Evolutionary conservation across 306 rosid species (phyloP), one percentile per base, ranked within the genome.

Genomic region (Casuarina glauca): DNA sequence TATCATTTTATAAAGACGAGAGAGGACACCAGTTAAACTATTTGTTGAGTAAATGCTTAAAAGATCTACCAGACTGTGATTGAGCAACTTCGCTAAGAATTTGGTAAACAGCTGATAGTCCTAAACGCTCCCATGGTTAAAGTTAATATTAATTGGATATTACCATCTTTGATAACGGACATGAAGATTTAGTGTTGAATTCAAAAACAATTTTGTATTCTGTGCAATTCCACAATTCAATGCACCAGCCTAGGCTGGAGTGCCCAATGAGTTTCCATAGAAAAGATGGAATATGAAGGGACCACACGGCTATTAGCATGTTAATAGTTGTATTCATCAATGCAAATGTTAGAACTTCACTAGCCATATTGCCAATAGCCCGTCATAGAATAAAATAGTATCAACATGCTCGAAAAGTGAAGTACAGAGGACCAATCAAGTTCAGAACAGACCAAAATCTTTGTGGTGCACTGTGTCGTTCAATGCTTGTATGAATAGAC

Each of bases 401-500:
- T 81, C 79, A 79, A 78, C 16, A 70, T 55, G 60, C 76, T 77
- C 39, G 44, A 68, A 69, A 7, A 77, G 50, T 44, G 79, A 70
- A 73, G 63, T 72, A 52, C 46, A 74, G 69, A 26, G 64, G 64
- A n/a, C 19, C 64, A 79, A 78, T 54, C 66, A 43, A 69, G 53
- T 52, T 17, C 85, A 78, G 63, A 60, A 82, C 88, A 60, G 57
- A 94, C 98, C 97, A 76, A 94, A 94, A 55, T 92, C 97, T 84
- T 89, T 92, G 87, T 94, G 97, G 73, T 94, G 98, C 80, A 86
- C 87, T 11, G 98, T 95, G 74, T 94, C 98, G 76, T 94, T 94
- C 80, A 94, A 55, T 73, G 93, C 97, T 83, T 84, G 89, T 72
- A 94, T 69, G 75, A 94, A 85, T 75, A 95, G 95, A 79, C 97